Evolutionary conservation across 768 basidiomycete species (phyloP).

Genomic region (Neoboletus brunneissimus): DNA sequence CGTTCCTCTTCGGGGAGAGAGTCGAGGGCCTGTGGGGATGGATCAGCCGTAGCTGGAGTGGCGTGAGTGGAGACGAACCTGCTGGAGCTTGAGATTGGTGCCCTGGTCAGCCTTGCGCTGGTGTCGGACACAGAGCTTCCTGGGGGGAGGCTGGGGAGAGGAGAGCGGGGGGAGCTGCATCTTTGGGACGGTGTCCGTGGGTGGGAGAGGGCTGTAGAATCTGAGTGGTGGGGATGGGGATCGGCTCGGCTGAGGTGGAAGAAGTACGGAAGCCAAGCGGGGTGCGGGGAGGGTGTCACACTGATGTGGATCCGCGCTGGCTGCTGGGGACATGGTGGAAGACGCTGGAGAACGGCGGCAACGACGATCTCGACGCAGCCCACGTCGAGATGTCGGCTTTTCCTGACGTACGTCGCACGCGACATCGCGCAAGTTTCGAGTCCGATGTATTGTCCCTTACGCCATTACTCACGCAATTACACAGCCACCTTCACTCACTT

Average conservation of each 20-base stretch:
- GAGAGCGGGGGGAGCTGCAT: conserved; percentile 3
- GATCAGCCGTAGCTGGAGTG: conserved; percentile 6
- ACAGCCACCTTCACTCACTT: conserved; percentile 17
- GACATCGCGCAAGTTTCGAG: conserved; percentile 31
- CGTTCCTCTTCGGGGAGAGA: conserved; percentile 82
- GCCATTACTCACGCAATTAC: conserved; percentile 10
- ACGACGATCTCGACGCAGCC: not conserved
- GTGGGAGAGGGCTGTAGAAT: not conserved
- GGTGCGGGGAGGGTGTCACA: conserved; percentile 75
- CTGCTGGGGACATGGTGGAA: conserved; percentile 18
- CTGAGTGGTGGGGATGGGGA: conserved; percentile 13
- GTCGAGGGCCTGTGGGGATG: conserved; percentile 73
- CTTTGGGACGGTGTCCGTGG: not conserved
- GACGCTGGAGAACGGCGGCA: no score
- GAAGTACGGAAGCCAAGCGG: conserved; percentile 39
- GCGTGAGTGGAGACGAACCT: conserved; percentile 45
- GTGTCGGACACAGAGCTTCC: conserved; percentile 90
- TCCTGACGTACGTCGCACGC: conserved; percentile 29
- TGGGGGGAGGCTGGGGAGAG: conserved; percentile 33
- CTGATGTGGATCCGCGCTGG: conserved; percentile 38
- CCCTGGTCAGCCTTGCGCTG: conserved; percentile 97
- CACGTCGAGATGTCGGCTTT: not conserved
- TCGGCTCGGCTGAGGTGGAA: not conserved
- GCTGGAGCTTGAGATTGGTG: conserved; percentile 87
- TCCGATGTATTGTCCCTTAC: not conserved